Base-by-base conservation (phyloP, 495 filamentous ascomycete genomes). In the Immersiella caudata region DNA sequence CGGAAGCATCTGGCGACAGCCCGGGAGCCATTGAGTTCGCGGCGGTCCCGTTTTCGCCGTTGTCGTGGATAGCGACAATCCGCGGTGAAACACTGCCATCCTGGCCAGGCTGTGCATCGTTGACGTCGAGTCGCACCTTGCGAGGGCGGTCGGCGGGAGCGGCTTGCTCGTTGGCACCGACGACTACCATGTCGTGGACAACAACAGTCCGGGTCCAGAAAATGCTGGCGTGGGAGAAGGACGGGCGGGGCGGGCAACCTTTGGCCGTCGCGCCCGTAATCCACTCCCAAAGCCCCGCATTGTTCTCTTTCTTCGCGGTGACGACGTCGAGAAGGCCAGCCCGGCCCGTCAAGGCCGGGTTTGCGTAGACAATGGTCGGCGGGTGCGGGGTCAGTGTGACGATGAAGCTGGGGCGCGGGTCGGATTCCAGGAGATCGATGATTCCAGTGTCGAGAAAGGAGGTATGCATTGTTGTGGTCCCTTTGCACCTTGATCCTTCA, bases 401-500 rank as follows among this genome's bases (percentile, higher is more conserved):
- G 35, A 79, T 78, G 63, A 82, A 77, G 29, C 75, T 76, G n/a
- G 80, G 80, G 20, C 80, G 69, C 40, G 75, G 76, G 64, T 82
- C 80, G 29, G 70, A 64, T 62, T 82, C 78, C 66, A 81, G 74
- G 33, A 82, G 70, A 59, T 76, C 74, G 71, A 78, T 72, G 51
- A 78, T 72, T 64, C 74, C 74, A 27, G 70, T 60, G 60, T 72
- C 67, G 16, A 73, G 59, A 25, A 73, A 68, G 20, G 73, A 69
- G 36, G 74, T 61, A 61, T 68, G 66, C 74, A 74, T 76, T 55
- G 35, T 66, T 61, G 40, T 24, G 22, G 59, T 27, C 36, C 29
- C 24, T 20, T 33, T 40, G 59, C 66, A 11, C n/a, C 14, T 22
- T 22, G 52, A 16, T 55, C 52, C 52, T 54, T 55, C 52, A 55